Evolutionary conservation across 345 rosid species (phyloP).

Genomic region (Salix suchowensis): DNA sequence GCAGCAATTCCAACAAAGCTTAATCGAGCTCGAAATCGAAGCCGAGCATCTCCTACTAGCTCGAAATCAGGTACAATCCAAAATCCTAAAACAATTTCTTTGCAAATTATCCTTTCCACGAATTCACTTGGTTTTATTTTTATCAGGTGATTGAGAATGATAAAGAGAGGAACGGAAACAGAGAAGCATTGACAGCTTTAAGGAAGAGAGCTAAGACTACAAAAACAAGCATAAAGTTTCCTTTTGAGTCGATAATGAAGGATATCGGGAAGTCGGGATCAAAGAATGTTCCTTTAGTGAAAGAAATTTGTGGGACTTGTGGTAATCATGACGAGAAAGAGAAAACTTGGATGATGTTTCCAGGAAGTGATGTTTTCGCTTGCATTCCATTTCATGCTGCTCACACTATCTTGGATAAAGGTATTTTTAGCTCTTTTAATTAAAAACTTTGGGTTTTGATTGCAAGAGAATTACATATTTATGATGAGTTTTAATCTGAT

Average conservation of each 20-base stretch:
- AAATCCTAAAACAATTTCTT: background rate
- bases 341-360: conserved; percentile 76
- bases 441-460: conserved; percentile 2
- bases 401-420: conserved; percentile 74
- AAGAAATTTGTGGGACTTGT: conserved; percentile 73
- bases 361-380: conserved; percentile 71
- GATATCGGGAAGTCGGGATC: conserved; percentile 39
- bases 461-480: background rate
- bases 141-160: conserved; percentile 66
- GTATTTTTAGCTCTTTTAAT: conserved; percentile 5
- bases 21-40: conserved; percentile 62
- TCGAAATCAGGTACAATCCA: conserved; percentile 46
- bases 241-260: conserved; percentile 78
- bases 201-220: conserved; percentile 77
- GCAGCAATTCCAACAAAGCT: conserved; percentile 41
- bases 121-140: background rate
- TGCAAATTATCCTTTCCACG: background rate
- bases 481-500: background rate
- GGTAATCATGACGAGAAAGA: conserved; percentile 67
- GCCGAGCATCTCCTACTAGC: conserved; percentile 66
- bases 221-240: conserved; percentile 55
- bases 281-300: conserved; percentile 45
- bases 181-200: conserved; percentile 76
- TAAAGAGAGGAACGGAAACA: conserved; percentile 61
- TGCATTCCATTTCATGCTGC: conserved; percentile 72